Evolutionary conservation across 2,329 filamentous ascomycete species (phyloP), one percentile per base, ranked within the genome.

Genomic region (Didymosphaeria variabile): DNA sequence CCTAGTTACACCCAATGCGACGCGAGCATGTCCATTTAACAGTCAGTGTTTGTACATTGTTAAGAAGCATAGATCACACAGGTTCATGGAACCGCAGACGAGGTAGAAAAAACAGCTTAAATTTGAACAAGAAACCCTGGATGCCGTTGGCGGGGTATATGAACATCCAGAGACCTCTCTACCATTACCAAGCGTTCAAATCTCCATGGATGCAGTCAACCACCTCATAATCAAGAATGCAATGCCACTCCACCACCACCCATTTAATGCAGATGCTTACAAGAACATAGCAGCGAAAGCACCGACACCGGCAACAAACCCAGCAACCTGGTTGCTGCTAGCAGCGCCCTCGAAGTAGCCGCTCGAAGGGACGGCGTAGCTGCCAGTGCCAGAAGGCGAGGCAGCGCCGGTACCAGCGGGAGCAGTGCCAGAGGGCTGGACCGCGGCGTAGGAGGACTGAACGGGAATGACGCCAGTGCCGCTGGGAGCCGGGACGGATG

Each of bases 271-370:
- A 34, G 21, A 55, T 21, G 57, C 69, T 66, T 77, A 78, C 68
- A 78, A 71, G 67, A 78, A 72, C 10, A 78, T 57, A 51, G 76
- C 76, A 53, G 71, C 76, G 49, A 77, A 40, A 19, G 70, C 76
- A 70, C 69, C 76, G 38, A 72, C 69, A 68, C 74, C 74, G n/a
- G 73, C 73, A 58, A 77, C 62, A 8, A 69, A 61, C n/a, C 72
- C 66, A 36, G 71, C 73, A 38, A 75, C 70, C 69, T 75, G 72
- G 49, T 71, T 26, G 47, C 62, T 38, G 50, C 63, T 67, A 46
- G 76, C 75, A 44, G 75, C 74, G 54, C 74, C 74, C 38, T 75
- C 76, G 68, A 76, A 78, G 59, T 71, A 62, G 38, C 38, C 15
- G 67, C 62, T 5, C 34, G 66, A 61, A 26, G 70, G 65, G 21